These are phyloP conservation scores for Asterophora parasitica DNA, from an alignment of 768 basidiomycete species.

Conservation along the genomic window DNA sequence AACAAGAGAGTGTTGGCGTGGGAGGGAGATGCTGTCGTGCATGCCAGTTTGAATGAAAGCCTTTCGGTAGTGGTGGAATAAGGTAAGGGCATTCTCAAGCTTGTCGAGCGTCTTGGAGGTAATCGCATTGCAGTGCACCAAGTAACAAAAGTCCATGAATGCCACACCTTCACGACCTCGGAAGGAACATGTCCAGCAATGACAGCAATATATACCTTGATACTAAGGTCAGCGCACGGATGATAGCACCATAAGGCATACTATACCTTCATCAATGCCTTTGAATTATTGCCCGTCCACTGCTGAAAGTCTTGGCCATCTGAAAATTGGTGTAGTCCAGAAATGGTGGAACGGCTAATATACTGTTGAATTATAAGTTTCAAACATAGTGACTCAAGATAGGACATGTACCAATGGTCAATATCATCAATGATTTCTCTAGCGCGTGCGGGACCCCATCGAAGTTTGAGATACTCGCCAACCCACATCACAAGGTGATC, in stretches of 20 bases:
- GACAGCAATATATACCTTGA: slow-evolving; percentile 22
- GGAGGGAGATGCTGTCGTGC: slow-evolving; percentile 14
- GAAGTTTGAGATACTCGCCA: slow-evolving; percentile 16
- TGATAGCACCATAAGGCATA: neutral
- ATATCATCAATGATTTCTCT: slow-evolving; percentile 24
- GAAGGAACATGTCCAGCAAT: slow-evolving; percentile 16
- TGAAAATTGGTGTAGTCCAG: slow-evolving; percentile 1
- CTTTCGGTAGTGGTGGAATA: neutral
- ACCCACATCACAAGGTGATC: slow-evolving; percentile 29
- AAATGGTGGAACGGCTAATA: slow-evolving; percentile 6
- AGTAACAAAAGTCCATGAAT: slow-evolving; percentile 21
- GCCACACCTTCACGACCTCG: slow-evolving; percentile 12
- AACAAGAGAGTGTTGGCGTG: slow-evolving; percentile 16
- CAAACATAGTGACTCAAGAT: neutral
- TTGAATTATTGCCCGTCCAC: slow-evolving; percentile 27
- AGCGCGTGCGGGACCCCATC: slow-evolving; percentile 14
- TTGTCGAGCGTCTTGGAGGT: neutral
- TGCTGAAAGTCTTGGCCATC: slow-evolving; percentile 3
- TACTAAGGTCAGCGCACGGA: neutral
- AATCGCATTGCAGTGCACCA: slow-evolving; percentile 2
- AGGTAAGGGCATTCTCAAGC: neutral
- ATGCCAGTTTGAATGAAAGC: slow-evolving; percentile 1
- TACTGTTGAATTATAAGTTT: neutral
- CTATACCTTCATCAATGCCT: slow-evolving; percentile 27
- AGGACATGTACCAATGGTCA: slow-evolving; percentile 18